Base-by-base conservation (phyloP, 2,329 filamentous ascomycete species). In the Trematosphaeria pertusa region DNA sequence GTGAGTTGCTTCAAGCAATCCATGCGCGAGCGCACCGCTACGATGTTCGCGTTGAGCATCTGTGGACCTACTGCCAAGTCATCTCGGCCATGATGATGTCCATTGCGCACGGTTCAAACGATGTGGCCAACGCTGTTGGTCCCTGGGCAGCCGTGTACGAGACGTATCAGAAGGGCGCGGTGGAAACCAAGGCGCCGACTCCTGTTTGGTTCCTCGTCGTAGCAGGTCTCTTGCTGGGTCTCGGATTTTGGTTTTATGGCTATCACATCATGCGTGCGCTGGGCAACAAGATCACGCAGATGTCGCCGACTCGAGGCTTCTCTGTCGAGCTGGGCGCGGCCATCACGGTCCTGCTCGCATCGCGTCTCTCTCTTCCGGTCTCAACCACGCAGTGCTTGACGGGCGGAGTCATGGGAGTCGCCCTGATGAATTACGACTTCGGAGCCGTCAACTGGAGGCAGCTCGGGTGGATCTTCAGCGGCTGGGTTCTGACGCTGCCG, bases 281-380 rank as follows among this genome's bases (percentile, higher is more conserved):
- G 35, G 87, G 87, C 36, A 91, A 90, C 79, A 87, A 87, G 72
- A 84, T 88, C 68, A 89, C 86, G 43, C 87, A 87, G 71, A 85
- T 87, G 65, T 81, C 78, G 1, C 80, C 80, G 1, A 75, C 70
- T 46, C 65, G 79, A 39, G 64, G 75, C 33, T 87, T 75, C 56
- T 88, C 86, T 41, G 90, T 90, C 87, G 87, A 91, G 68, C 81
- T 90, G 79, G 87, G 87, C 24, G 87, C 87, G 33, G 86, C 87
- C 58, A 83, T 90, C 59, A 90, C 87, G 8, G 82, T 90, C 45
- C 81, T 90, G 12, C 70, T 91, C 64, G 88, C 88, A 76, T 88
- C 85, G 0, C 87, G 88, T 64, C 88, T 80, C 76, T 81, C 80
- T 2, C 83, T 91, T 0, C 87, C 87, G 22, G 87, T 90, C 14